These are phyloP conservation scores for Nicotiana tomentosiformis DNA, from an alignment of 257 asterid genomes.

Conservation along the genomic window DNA sequence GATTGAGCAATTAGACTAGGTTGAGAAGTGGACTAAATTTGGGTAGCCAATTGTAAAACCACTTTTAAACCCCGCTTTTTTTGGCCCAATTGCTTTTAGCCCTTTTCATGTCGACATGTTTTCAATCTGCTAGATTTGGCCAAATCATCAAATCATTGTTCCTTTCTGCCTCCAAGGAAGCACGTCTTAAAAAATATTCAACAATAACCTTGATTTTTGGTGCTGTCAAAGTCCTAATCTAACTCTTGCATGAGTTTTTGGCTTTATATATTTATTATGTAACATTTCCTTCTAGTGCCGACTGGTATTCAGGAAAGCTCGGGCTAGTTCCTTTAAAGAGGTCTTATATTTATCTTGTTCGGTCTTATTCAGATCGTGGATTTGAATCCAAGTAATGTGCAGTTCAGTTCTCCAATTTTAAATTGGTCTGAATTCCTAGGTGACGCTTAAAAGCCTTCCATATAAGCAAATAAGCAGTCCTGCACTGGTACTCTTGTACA, in stretches of 20 bases:
- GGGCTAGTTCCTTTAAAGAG: not conserved
- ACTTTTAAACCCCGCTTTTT: not conserved
- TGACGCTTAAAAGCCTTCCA: not conserved
- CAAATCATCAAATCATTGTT: not conserved
- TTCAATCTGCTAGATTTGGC: not conserved
- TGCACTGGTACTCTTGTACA: not conserved
- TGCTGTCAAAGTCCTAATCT: not conserved
- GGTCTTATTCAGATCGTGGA: not conserved
- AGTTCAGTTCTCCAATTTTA: not conserved
- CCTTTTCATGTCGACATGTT: not conserved
- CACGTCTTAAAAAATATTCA: not conserved
- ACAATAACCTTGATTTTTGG: not conserved
- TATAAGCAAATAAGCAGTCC: not conserved
- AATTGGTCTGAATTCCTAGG: not conserved
- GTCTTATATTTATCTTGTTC: not conserved
- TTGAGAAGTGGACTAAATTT: not conserved
- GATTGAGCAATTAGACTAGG: not conserved
- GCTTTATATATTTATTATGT: not conserved
- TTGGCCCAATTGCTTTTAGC: not conserved
- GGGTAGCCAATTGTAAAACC: not conserved
- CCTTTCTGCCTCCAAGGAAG: not conserved
- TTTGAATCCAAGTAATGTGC: not conserved
- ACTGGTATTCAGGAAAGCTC: constrained; percentile 2
- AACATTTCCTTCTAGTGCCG: not conserved
- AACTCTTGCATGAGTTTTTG: not conserved